Evolutionary conservation across 352 stramenopile species (phyloP).

Genomic region (Globisporangium okanoganense): DNA sequence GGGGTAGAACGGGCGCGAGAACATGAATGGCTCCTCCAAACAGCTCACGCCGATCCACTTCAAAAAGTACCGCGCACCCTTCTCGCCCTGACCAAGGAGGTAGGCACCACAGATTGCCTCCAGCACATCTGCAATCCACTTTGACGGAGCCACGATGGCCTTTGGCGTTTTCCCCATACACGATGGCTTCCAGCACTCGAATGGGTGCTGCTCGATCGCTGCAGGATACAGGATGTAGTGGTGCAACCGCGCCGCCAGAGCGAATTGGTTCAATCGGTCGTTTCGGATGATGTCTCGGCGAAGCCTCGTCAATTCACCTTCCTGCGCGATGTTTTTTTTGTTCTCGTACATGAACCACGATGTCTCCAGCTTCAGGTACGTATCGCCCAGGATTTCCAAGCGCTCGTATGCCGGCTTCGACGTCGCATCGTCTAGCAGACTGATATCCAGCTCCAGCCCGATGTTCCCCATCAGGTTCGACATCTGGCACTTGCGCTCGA

Average conservation of each 20-base stretch:
- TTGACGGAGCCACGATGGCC: constrained; percentile 61
- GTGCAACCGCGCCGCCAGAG: constrained; percentile 49
- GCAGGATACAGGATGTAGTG: constrained; percentile 79
- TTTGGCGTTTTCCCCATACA: constrained; percentile 83
- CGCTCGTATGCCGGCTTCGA: constrained; percentile 84
- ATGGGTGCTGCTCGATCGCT: constrained; percentile 79
- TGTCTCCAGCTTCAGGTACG: constrained; percentile 83
- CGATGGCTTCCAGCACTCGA: constrained; percentile 84
- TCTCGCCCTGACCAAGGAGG: constrained; percentile 63
- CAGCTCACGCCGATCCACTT: constrained; percentile 73
- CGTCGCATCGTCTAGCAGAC: constrained; percentile 73
- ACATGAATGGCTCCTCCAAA: constrained; percentile 35
- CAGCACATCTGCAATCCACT: constrained; percentile 85
- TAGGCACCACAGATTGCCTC: constrained; percentile 83
- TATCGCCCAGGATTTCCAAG: constrained; percentile 80
- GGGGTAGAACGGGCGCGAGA: constrained; percentile 53
- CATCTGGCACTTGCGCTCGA: constrained; percentile 87
- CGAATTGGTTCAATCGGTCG: constrained; percentile 74
- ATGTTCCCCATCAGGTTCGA: constrained; percentile 83
- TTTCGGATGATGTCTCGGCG: constrained; percentile 86
- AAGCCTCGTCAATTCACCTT: constrained; percentile 70
- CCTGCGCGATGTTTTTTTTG: constrained; percentile 61
- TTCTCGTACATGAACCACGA: constrained; percentile 83
- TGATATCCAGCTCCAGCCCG: constrained; percentile 68
- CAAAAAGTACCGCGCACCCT: constrained; percentile 70